phyloP scores from a whole-genome alignment of 768 basidiomycete species.

The Lactarius sanguifluus region DNA sequence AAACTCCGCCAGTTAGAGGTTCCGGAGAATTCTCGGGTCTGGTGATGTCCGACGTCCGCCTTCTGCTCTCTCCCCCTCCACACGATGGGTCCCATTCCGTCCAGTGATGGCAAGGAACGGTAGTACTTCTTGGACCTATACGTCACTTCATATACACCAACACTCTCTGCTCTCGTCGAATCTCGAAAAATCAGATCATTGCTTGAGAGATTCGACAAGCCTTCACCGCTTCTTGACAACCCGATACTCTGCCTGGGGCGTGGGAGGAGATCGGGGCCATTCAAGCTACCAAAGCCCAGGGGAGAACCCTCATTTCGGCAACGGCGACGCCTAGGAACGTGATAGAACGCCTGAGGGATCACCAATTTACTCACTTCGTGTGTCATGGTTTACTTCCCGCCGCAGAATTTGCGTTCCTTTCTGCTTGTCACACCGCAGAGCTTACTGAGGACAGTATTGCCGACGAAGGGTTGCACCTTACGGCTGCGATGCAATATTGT shows the following conservation, averaged over 20 bases:
- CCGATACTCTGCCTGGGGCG: no score
- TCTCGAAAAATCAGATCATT: neutral
- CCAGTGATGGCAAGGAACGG: neutral
- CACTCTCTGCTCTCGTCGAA: no score
- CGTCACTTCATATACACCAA: no score
- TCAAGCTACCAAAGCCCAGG: no score
- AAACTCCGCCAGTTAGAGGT: neutral
- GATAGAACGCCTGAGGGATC: no score
- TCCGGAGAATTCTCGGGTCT: neutral
- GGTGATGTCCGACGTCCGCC: neutral
- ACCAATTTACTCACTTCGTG: no score
- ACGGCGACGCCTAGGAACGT: no score
- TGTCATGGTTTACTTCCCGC: no score
- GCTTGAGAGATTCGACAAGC: neutral
- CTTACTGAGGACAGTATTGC: neutral
- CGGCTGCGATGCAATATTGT: neutral
- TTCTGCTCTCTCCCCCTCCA: conserved; percentile 10
- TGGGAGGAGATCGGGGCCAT: no score
- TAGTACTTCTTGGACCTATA: conserved; percentile 5
- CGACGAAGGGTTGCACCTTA: neutral
- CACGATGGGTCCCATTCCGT: conserved; percentile 15
- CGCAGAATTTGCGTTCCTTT: neutral
- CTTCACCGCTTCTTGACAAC: no score
- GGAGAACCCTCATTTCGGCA: no score
- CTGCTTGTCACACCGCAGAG: neutral